Evolutionary conservation across 2,329 filamentous ascomycete genomes (phyloP).

Genomic region (Fusarium azukiicola): DNA sequence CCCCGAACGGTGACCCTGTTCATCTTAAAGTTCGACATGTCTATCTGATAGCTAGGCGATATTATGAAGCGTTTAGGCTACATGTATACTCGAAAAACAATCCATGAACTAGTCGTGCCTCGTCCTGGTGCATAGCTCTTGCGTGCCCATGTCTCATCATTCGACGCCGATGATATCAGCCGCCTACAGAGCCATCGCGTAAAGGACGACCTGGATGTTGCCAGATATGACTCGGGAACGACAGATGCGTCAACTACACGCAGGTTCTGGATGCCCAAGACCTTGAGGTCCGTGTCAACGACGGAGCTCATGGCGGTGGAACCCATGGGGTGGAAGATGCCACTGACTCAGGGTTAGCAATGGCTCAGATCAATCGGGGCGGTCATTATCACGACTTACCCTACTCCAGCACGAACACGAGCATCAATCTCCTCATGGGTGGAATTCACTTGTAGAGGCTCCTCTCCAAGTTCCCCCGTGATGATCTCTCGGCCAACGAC

Average conservation of each 20-base stretch:
- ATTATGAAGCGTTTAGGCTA: no score
- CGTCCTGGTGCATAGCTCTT: no score
- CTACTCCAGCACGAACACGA: neutral
- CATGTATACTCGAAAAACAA: no score
- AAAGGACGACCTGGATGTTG: conserved; percentile 3
- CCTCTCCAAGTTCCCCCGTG: neutral
- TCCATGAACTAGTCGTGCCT: no score
- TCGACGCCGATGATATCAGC: neutral
- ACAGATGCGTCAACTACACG: conserved; percentile 8
- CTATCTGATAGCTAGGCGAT: no score
- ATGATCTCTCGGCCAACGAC: conserved; percentile 10
- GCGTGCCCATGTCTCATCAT: no score
- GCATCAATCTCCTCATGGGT: conserved; percentile 10
- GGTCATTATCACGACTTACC: neutral
- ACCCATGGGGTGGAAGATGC: conserved; percentile 5
- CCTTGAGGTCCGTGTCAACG: neutral
- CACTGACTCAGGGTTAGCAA: neutral
- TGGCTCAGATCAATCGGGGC: neutral
- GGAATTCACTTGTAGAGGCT: neutral
- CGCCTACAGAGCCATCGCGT: neutral
- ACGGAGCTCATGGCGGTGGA: conserved; percentile 6
- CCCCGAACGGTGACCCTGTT: no score
- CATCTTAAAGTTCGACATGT: no score
- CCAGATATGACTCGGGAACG: neutral
- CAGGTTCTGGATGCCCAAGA: neutral